These are phyloP conservation scores for Paramecium tetraurelia DNA, from an alignment of 73 alveolate genomes.

Conservation along the genomic window DNA sequence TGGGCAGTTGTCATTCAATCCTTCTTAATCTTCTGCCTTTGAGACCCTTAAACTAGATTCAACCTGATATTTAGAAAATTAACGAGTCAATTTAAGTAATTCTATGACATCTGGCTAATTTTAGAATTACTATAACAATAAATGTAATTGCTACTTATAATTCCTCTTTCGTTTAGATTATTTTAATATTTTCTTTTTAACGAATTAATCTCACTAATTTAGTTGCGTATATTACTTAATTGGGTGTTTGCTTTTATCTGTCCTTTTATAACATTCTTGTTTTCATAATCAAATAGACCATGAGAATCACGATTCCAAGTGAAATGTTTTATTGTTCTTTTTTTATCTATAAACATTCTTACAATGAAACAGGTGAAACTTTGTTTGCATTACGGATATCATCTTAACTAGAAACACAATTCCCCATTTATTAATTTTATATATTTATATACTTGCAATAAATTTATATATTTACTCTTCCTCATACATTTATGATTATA, in stretches of 20 bases:
- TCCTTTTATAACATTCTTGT: conserved; percentile 64
- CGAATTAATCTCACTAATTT: background rate
- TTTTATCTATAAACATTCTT: background rate
- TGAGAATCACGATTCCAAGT: conserved; percentile 84
- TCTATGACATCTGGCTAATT: background rate
- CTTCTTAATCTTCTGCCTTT: conserved; percentile 37
- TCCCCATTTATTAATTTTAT: conserved; percentile 18
- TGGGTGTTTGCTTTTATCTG: conserved; percentile 48
- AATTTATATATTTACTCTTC: background rate
- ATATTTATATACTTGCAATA: background rate
- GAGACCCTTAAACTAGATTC: background rate
- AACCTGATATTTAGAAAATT: background rate
- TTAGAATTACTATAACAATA: background rate
- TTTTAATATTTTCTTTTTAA: background rate
- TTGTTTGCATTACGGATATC: background rate
- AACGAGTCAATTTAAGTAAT: background rate
- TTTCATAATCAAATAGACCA: conserved; percentile 83
- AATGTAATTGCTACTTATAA: background rate
- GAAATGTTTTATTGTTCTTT: conserved; percentile 51
- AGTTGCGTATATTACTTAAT: background rate
- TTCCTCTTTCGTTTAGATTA: conserved; percentile 19
- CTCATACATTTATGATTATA: background rate
- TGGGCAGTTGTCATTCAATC: conserved; percentile 54
- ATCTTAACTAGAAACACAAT: conserved; percentile 42
- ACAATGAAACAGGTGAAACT: conserved; percentile 30